Evolutionary conservation across 1,284 basidiomycete genomes (phyloP).

Genomic region (Puccinia triticina): DNA sequence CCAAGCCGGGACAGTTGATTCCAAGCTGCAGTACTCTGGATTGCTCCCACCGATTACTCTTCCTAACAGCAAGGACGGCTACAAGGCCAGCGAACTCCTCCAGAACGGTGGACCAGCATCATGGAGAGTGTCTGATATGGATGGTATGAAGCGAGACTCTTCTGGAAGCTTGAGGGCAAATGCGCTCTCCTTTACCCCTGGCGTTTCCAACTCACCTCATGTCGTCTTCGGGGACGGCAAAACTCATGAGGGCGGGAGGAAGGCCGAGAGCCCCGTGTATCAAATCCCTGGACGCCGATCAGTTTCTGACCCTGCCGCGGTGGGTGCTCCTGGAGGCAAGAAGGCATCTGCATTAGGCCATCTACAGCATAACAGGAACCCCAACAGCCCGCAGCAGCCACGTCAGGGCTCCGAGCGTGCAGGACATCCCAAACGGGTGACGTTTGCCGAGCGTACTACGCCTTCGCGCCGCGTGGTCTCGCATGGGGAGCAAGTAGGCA

Average conservation of each 20-base stretch:
- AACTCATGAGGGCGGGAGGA: background rate
- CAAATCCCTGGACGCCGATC: slow-evolving; percentile 44
- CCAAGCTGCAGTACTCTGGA: background rate
- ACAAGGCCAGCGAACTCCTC: background rate
- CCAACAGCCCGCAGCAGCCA: background rate
- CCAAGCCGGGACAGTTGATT: background rate
- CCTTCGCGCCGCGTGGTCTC: slow-evolving; percentile 34
- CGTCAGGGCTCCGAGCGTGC: background rate
- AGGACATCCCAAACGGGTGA: slow-evolving; percentile 37
- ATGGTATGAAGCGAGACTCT: slow-evolving; percentile 27
- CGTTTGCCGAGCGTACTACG: slow-evolving; percentile 40
- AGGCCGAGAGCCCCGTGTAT: slow-evolving; percentile 22
- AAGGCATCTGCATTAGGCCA: background rate
- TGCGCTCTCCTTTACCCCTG: slow-evolving; percentile 40
- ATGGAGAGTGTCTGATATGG: background rate
- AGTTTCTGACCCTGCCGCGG: slow-evolving; percentile 43
- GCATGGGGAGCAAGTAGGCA: slow-evolving; percentile 19
- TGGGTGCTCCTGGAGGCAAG: background rate
- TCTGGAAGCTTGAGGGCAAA: slow-evolving; percentile 36
- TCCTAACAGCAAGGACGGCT: background rate
- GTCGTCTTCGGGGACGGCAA: background rate
- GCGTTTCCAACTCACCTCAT: background rate
- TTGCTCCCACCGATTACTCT: slow-evolving; percentile 45
- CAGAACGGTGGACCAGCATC: background rate
- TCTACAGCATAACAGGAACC: background rate